These are phyloP conservation scores for Phlyctochytrium bullatum DNA, from an alignment of 192 early-diverging fungal genomes.

Conservation along the genomic window DNA sequence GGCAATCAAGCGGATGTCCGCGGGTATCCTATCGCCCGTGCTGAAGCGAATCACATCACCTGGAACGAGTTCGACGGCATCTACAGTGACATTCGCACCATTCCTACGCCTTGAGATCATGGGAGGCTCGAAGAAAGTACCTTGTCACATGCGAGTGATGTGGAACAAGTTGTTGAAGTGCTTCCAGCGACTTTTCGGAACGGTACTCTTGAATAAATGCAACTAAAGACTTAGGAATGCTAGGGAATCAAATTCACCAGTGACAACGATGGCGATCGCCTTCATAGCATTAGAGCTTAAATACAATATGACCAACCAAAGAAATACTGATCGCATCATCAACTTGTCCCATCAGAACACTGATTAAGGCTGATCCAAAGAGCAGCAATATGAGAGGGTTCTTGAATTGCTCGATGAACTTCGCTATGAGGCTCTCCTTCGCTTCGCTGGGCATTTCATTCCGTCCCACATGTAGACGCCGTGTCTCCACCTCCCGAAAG, in stretches of 20 bases:
- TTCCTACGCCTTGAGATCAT: slow-evolving; percentile 44
- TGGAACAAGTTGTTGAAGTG: slow-evolving; percentile 81
- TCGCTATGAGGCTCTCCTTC: slow-evolving; percentile 61
- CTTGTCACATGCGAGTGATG: slow-evolving; percentile 79
- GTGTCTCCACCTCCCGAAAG: slow-evolving; percentile 10
- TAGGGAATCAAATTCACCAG: slow-evolving; percentile 42
- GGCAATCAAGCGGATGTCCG: slow-evolving; percentile 79
- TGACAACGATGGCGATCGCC: slow-evolving; percentile 74
- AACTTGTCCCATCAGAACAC: slow-evolving; percentile 68
- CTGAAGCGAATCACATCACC: slow-evolving; percentile 87
- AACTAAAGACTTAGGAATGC: slow-evolving; percentile 44
- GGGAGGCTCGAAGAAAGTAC: slow-evolving; percentile 33
- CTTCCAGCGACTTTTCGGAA: slow-evolving; percentile 81
- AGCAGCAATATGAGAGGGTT: slow-evolving; percentile 81
- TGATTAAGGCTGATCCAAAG: slow-evolving; percentile 69
- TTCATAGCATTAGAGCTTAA: slow-evolving; percentile 18
- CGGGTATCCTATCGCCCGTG: slow-evolving; percentile 91
- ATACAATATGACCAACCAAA: slow-evolving; percentile 45
- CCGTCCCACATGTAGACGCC: slow-evolving; percentile 44
- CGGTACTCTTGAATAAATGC: slow-evolving; percentile 88
- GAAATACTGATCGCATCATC: slow-evolving; percentile 85
- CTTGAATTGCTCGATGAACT: slow-evolving; percentile 84
- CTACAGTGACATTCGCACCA: slow-evolving; percentile 50
- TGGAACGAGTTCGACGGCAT: slow-evolving; percentile 83
- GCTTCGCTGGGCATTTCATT: slow-evolving; percentile 71